Evolutionary conservation across 2,329 filamentous ascomycete species (phyloP).

Genomic region (Alternaria sp.): DNA sequence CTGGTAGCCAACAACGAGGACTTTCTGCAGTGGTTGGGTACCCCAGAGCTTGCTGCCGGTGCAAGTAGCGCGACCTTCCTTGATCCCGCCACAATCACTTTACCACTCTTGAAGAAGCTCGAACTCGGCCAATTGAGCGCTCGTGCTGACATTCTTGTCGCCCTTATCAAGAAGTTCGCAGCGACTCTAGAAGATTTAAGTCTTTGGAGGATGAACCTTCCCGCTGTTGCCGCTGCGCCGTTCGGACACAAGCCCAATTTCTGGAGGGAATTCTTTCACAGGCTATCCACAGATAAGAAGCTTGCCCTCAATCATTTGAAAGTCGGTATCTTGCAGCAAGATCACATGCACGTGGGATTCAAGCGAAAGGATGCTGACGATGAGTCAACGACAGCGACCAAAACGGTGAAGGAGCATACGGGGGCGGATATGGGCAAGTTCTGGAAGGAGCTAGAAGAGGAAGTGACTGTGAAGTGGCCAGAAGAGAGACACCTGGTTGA

Average conservation of each 20-base stretch:
- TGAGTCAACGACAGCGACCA: neutral
- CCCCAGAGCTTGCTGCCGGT: neutral
- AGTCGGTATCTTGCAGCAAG: slow-evolving; percentile 29
- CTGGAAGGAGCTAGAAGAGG: slow-evolving; percentile 16
- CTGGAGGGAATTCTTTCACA: slow-evolving; percentile 32
- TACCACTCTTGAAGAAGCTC: slow-evolving; percentile 27
- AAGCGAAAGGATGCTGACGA: slow-evolving; percentile 1
- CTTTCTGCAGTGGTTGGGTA: slow-evolving; percentile 53
- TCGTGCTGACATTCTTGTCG: slow-evolving; percentile 15
- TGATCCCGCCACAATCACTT: slow-evolving; percentile 20
- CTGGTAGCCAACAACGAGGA: slow-evolving; percentile 26
- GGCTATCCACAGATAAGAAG: slow-evolving; percentile 15
- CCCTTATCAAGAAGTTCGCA: slow-evolving; percentile 52
- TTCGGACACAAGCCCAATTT: slow-evolving; percentile 24
- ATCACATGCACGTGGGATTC: slow-evolving; percentile 23
- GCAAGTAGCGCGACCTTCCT: neutral
- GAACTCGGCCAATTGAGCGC: slow-evolving; percentile 36
- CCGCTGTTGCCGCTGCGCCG: neutral
- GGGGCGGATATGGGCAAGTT: slow-evolving; percentile 28
- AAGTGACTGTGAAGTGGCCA: slow-evolving; percentile 31
- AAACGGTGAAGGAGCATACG: slow-evolving; percentile 18
- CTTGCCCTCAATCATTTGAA: slow-evolving; percentile 28
- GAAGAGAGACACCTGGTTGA: neutral
- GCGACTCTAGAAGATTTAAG: slow-evolving; percentile 56
- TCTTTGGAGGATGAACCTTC: slow-evolving; percentile 57